Evolutionary conservation across 345 rosid genomes (phyloP).

Genomic region (Hirschfeldia incana): DNA sequence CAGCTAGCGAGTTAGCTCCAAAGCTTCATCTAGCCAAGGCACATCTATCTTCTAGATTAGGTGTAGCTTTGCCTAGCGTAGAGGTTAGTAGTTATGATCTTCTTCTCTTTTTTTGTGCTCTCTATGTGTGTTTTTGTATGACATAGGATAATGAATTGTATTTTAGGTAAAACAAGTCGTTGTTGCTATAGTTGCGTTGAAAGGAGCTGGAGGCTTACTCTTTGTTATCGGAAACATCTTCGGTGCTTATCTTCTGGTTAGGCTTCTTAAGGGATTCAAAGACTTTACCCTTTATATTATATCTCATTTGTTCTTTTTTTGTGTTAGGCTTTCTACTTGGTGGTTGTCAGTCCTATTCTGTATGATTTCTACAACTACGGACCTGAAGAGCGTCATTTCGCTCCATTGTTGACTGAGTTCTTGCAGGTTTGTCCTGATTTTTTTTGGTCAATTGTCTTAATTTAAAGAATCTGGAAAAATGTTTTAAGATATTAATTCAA

Average conservation of each 20-base stretch:
- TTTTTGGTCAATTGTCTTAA: not conserved
- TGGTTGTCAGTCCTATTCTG: constrained; percentile 56
- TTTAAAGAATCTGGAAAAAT: not conserved
- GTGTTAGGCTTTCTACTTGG: constrained; percentile 65
- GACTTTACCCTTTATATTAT: not conserved
- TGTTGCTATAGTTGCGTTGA: constrained; percentile 42
- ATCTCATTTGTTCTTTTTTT: constrained; percentile 11
- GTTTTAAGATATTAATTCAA: not conserved
- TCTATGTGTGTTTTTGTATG: not conserved
- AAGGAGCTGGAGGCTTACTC: constrained; percentile 79
- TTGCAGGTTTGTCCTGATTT: constrained; percentile 51
- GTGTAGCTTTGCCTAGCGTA: constrained; percentile 52
- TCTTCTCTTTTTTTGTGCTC: not conserved
- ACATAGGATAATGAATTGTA: constrained; percentile 15
- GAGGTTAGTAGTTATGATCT: constrained; percentile 47
- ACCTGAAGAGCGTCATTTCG: constrained; percentile 45
- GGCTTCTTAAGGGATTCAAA: constrained; percentile 24
- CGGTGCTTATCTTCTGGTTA: constrained; percentile 82
- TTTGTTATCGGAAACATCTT: constrained; percentile 71
- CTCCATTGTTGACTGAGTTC: constrained; percentile 56
- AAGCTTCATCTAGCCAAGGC: constrained; percentile 56
- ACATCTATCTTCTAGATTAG: constrained; percentile 58
- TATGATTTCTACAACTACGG: constrained; percentile 85
- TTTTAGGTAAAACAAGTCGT: constrained; percentile 59
- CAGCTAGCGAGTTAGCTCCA: constrained; percentile 71